These are phyloP conservation scores for Ichthyophthirius multifiliis DNA, from an alignment of 169 alveolate genomes.

Conservation along the genomic window DNA sequence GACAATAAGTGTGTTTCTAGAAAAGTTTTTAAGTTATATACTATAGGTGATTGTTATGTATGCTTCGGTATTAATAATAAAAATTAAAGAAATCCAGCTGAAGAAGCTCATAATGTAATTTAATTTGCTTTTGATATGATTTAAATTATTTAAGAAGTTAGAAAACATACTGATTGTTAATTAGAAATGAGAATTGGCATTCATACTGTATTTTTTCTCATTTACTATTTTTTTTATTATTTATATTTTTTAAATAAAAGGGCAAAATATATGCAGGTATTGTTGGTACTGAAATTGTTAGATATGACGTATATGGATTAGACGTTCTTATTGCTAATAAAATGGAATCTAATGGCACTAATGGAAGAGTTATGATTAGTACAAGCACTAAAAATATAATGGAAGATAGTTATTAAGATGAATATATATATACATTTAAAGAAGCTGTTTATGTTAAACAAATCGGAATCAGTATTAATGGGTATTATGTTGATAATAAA, in stretches of 20 bases:
- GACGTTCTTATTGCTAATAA: slow-evolving; percentile 82
- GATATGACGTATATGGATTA: slow-evolving; percentile 85
- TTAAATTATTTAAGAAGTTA: slow-evolving; percentile 30
- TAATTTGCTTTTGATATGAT: slow-evolving; percentile 46
- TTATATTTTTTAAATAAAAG: not conserved
- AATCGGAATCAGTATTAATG: no score
- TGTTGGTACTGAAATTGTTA: slow-evolving; percentile 70
- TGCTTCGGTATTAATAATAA: slow-evolving; percentile 60
- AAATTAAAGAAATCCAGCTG: slow-evolving; percentile 36
- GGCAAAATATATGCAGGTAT: slow-evolving; percentile 61
- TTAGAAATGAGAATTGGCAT: slow-evolving; percentile 41
- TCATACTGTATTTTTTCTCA: slow-evolving; percentile 23
- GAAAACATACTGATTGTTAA: slow-evolving; percentile 16
- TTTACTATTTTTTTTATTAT: not conserved
- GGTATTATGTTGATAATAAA: no score
- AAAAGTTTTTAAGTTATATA: slow-evolving; percentile 73
- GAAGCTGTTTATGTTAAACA: slow-evolving; percentile 21
- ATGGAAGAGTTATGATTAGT: slow-evolving; percentile 69
- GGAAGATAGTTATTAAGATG: slow-evolving; percentile 34
- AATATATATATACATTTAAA: slow-evolving; percentile 25
- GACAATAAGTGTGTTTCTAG: slow-evolving; percentile 66
- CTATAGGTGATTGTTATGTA: slow-evolving; percentile 83
- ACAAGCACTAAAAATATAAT: slow-evolving; percentile 68
- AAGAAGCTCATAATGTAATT: slow-evolving; percentile 49
- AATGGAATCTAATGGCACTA: slow-evolving; percentile 78